phyloP scores from a whole-genome alignment of 129 eudicot genomes.

The Tagetes erecta region DNA sequence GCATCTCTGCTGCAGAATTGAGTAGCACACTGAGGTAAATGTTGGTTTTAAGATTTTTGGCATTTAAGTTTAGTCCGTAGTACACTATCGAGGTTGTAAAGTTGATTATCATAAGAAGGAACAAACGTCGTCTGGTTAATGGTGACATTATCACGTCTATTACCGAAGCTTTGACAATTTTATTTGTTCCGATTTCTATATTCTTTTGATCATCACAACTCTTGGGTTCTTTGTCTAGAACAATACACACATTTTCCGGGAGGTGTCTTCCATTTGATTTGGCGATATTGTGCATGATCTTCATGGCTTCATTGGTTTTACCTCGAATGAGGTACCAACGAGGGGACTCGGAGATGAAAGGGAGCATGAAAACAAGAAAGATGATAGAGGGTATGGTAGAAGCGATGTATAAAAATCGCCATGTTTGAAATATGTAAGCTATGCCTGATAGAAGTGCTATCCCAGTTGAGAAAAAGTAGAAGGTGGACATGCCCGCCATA shows the following conservation, averaged over 20 bases:
- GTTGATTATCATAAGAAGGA: slow-evolving; percentile 56
- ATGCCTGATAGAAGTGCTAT: slow-evolving; percentile 68
- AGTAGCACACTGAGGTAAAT: slow-evolving; percentile 66
- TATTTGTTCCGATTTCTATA: slow-evolving; percentile 18
- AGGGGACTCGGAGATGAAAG: slow-evolving; percentile 88
- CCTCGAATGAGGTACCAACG: slow-evolving; percentile 84
- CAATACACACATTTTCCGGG: slow-evolving; percentile 49
- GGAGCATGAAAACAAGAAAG: slow-evolving; percentile 58
- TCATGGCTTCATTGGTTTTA: slow-evolving; percentile 50
- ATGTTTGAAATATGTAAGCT: slow-evolving; percentile 64
- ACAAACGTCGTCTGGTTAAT: slow-evolving; percentile 51
- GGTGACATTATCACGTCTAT: slow-evolving; percentile 63
- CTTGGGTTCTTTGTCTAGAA: slow-evolving; percentile 51
- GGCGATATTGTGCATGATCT: slow-evolving; percentile 67
- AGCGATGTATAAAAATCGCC: slow-evolving; percentile 76
- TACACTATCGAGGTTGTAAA: slow-evolving; percentile 68
- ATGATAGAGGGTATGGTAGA: slow-evolving; percentile 67
- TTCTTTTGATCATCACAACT: not conserved
- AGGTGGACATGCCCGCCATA: slow-evolving; percentile 87
- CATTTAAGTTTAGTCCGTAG: slow-evolving; percentile 78
- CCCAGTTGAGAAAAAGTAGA: slow-evolving; percentile 86
- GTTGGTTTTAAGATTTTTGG: slow-evolving; percentile 75
- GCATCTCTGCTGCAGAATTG: slow-evolving; percentile 75
- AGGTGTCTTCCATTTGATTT: slow-evolving; percentile 45
- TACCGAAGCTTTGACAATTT: slow-evolving; percentile 44